Evolutionary conservation across 2,329 filamentous ascomycete genomes (phyloP).

Genomic region (Stachybotrys chartarum): DNA sequence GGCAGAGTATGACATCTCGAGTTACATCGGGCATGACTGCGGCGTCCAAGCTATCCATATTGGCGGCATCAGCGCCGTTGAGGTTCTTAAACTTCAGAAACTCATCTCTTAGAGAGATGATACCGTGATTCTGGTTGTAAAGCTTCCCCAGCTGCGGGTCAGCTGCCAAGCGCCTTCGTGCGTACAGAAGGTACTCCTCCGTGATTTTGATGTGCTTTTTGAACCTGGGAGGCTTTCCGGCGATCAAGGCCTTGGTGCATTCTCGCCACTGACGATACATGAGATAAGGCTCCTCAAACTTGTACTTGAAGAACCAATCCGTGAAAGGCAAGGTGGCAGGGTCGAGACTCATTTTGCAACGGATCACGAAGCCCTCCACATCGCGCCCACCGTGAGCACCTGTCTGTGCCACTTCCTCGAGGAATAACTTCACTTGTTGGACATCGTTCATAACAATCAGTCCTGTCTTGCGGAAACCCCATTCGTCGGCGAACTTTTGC

Average conservation of each 20-base stretch:
- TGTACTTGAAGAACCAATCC: conserved; percentile 99
- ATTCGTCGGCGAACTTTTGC: conserved; percentile 80
- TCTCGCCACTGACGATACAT: conserved; percentile 99
- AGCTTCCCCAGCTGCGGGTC: conserved; percentile 60
- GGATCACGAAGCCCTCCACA: conserved; percentile 93
- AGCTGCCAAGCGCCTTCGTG: conserved; percentile 61
- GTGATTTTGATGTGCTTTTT: conserved; percentile 89
- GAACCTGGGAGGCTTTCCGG: conserved; percentile 64
- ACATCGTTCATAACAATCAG: conserved; percentile 72
- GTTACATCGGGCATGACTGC: conserved; percentile 47
- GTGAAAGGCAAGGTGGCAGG: conserved; percentile 48
- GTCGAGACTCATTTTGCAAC: conserved; percentile 65
- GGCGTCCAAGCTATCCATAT: conserved; percentile 50
- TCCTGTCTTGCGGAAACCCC: conserved; percentile 89
- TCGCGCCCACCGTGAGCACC: conserved; percentile 86
- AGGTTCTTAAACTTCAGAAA: conserved; percentile 79
- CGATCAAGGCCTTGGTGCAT: conserved; percentile 84
- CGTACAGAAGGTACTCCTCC: conserved; percentile 81
- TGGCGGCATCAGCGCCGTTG: conserved; percentile 83
- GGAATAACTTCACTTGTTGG: conserved; percentile 65
- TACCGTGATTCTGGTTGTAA: conserved; percentile 87
- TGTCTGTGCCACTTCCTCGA: conserved; percentile 79
- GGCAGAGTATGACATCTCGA: conserved; percentile 72
- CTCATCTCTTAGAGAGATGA: conserved; percentile 82
- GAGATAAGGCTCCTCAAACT: conserved; percentile 96